Evolutionary conservation across 2,329 filamentous ascomycete species (phyloP), one percentile per base, ranked within the genome.

Genomic region (Microdochium bolleyi): DNA sequence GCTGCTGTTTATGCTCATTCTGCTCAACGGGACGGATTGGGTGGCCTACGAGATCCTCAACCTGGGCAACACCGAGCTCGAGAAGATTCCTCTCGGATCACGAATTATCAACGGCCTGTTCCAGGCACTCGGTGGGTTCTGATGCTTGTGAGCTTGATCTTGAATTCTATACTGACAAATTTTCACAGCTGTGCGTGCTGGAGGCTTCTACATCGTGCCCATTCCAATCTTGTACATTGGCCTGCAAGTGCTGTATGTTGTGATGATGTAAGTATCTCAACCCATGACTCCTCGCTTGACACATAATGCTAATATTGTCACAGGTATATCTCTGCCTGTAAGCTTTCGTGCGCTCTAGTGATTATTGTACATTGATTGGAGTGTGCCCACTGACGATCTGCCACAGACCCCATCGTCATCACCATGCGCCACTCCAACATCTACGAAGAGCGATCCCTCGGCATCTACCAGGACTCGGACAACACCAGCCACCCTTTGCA

Each of bases 101-200:
- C 76, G 83, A 1, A 70, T 84, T 3, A 69, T 88, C 22, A 83
- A 84, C 57, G 84, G 84, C 0, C 70, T 87, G 3, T 88, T 88
- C 60, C 82, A 85, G 61, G 80, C 80, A 1, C 62, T 82, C 13
- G 74, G 76, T 78, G 66, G 54, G 73, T 30, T 63, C 61, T n/a
- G n/a, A n/a, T n/a, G n/a, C 61, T 11, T 3, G 22, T 21, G 8
- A 38, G 13, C 24, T 24, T 44, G 21, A 38, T 34, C 32, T 13
- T 24, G 16, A 21, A 22, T 24, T 30, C 52, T 24, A 11, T 24
- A 16, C 21, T 25, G 13, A 16, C 16, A 9, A 10, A 34, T 25
- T 9, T 2, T 7, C n/a, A 1, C 51, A 71, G 81, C 82, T 52
- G 80, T 87, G 4, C 78, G 85, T 7, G 81, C 81, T 9, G 82